phyloP scores from a whole-genome alignment of 1,139 yeast genomes.

The Scheffersomyces cryptocercus region DNA sequence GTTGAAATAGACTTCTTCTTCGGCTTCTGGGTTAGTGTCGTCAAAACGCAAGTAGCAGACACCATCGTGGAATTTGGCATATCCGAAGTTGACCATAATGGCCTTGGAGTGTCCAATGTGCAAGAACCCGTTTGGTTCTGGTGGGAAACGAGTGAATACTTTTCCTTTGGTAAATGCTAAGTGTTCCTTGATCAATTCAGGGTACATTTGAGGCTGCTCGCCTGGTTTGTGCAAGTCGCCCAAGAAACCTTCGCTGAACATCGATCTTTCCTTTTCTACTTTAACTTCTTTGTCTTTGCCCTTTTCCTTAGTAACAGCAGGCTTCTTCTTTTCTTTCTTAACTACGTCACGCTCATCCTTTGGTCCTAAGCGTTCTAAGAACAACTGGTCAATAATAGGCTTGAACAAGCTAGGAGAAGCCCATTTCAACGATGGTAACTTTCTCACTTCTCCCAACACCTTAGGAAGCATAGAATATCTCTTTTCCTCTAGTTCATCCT shows the following conservation, averaged over 20 bases:
- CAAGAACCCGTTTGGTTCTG: constrained; percentile 95
- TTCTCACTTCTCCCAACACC: constrained; percentile 74
- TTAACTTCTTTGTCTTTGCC: constrained; percentile 23
- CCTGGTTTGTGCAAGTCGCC: constrained; percentile 96
- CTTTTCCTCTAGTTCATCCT: constrained; percentile 59
- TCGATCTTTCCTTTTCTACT: constrained; percentile 54
- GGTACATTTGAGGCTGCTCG: constrained; percentile 86
- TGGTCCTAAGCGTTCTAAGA: constrained; percentile 78
- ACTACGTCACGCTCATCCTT: constrained; percentile 91
- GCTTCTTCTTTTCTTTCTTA: constrained; percentile 72
- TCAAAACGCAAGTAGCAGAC: constrained; percentile 90
- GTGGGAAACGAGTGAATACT: constrained; percentile 95
- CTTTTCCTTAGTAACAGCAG: constrained; percentile 21
- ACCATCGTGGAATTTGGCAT: constrained; percentile 82
- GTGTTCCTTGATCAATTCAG: constrained; percentile 81
- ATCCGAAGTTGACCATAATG: constrained; percentile 94
- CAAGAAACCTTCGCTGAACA: constrained; percentile 94
- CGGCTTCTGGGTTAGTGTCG: constrained; percentile 98
- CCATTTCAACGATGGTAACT: constrained; percentile 79
- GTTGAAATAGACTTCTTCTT: constrained; percentile 86
- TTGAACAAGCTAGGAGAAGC: constrained; percentile 86
- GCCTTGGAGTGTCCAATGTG: constrained; percentile 99
- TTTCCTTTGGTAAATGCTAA: constrained; percentile 73
- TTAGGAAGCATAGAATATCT: constrained; percentile 79
- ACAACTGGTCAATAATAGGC: constrained; percentile 77